A percentile compares a stretch with the other conserved stretches of the same genome.
Evolutionary conservation across 2,329 filamentous ascomycete species (phyloP).

Genomic region (Paraphaeosphaeria minitans): DNA sequence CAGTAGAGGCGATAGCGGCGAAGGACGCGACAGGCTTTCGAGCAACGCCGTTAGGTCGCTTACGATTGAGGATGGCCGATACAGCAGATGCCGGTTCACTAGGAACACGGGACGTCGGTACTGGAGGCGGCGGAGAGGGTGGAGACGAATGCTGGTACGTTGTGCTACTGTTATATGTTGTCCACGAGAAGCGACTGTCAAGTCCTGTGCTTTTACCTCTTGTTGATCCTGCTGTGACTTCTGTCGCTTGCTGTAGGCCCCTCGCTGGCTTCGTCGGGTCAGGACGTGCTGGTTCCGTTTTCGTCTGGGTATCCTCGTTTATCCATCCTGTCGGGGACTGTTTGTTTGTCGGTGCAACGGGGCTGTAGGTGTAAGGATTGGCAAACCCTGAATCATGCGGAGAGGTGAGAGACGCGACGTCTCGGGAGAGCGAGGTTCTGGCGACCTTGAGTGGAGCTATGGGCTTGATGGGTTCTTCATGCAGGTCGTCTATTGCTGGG

Average conservation of each 20-base stretch:
- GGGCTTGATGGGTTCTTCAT: constrained; percentile 50
- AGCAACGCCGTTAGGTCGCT: constrained; percentile 35
- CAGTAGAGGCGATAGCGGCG: constrained; percentile 23
- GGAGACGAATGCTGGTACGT: constrained; percentile 51
- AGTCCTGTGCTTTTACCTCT: constrained; percentile 26
- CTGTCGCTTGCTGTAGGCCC: constrained; percentile 24
- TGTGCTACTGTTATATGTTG: constrained; percentile 42
- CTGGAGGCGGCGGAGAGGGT: constrained; percentile 47
- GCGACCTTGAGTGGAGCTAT: constrained; percentile 50
- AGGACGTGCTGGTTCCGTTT: constrained; percentile 23
- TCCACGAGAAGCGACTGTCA: constrained; percentile 38
- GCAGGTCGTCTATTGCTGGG: constrained; percentile 27
- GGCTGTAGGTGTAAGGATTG: constrained; percentile 33
- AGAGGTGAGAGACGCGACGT: constrained; percentile 39
- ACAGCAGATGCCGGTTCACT: constrained; percentile 34
- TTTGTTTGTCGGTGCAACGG: constrained; percentile 35
- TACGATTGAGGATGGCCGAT: constrained; percentile 39
- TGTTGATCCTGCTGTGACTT: constrained; percentile 30
- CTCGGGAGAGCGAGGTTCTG: constrained; percentile 42
- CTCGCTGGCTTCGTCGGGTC: constrained; percentile 34
- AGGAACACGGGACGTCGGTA: constrained; percentile 34
- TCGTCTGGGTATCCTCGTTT: constrained; percentile 19
- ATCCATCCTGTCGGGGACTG: constrained; percentile 19
- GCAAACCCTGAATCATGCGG: constrained; percentile 28
- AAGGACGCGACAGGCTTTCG: constrained; percentile 35